Evolutionary conservation across 1,284 basidiomycete species (phyloP).

Genomic region (Cutaneotrichosporon cutaneum): DNA sequence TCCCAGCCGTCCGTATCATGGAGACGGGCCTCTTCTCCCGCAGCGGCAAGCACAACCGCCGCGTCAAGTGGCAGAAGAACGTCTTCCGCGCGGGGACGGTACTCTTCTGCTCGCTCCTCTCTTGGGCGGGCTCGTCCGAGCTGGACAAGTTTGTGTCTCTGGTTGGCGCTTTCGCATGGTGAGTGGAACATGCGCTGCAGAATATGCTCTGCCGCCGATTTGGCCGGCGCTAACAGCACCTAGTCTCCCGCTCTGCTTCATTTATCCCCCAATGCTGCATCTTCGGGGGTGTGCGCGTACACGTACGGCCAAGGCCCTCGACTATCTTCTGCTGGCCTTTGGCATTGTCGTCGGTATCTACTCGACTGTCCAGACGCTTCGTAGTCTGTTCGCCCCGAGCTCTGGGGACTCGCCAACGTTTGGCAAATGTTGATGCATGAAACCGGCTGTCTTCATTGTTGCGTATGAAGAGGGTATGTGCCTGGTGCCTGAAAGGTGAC

Average conservation of each 20-base stretch:
- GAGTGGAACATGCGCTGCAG: conserved; percentile 48
- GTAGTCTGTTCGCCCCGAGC: conserved; percentile 42
- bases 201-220: no score
- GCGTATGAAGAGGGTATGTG: no score
- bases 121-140: conserved; percentile 82
- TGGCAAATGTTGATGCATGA: conserved; percentile 36
- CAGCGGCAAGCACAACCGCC: conserved; percentile 66
- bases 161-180: conserved; percentile 93
- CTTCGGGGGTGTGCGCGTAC: conserved; percentile 82
- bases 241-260: conserved; percentile 89
- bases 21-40: conserved; percentile 90
- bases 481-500: no score
- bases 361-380: conserved; percentile 58
- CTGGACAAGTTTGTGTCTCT: conserved; percentile 96
- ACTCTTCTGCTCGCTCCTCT: conserved; percentile 69
- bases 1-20: conserved; percentile 95
- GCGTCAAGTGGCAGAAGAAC: conserved; percentile 82
- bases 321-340: conserved; percentile 77
- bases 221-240: conserved; percentile 10
- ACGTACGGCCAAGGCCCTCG: conserved; percentile 65
- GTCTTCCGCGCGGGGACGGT: conserved; percentile 77
- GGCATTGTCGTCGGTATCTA: conserved; percentile 79
- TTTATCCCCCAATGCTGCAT: conserved; percentile 92
- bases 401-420: conserved; percentile 32
- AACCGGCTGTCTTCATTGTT: conserved; percentile 20